Base-by-base conservation (phyloP, 2,329 filamentous ascomycete genomes). In the Dryadomyces quercivorus region DNA sequence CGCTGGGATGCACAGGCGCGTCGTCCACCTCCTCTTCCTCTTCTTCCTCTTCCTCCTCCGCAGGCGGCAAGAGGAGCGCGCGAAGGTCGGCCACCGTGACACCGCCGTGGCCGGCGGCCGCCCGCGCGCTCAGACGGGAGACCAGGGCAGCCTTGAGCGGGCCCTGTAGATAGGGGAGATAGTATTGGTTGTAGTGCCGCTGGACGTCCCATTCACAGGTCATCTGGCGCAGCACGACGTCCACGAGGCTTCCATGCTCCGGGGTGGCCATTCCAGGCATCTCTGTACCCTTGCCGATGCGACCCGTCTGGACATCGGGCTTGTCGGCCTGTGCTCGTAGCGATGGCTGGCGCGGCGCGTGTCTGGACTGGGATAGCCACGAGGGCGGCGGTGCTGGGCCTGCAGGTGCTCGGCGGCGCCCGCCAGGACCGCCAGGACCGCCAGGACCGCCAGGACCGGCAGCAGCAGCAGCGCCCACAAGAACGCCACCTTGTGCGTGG, bases 331-430 rank as follows among this genome's bases (percentile, higher is more conserved):
- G n/a, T 36, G 8, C n/a, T 12, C 22, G 21, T 6, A 16, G 16
- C 1, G 22, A 20, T 40, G 36, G 13, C 7, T 51, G 58, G 15
- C 49, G 36, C 49, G 55, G 64, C 9, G 60, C 64, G 58, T 65
- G 59, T 54, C 53, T 63, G 2, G 67, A 69, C 55, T 64, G 60
- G 56, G 69, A 59, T 55, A 72, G 63, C 81, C 81, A 84, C 62
- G 78, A 82, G 42, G 71, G 71, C 2, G 81, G 81, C 21, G 81
- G 74, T 26, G 79, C 73, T 21, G 81, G 81, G 0, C 81, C 81
- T 2, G 81, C 72, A 10, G 80, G 80, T 54, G 77, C 72, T 55
- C 74, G 70, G n/a, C 54, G 50, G 6, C 78, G 16, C 8, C 42
- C 10, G 49, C 43, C 46, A 16, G 9, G 38, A 71, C 64, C 22